Base-by-base conservation (phyloP, 2,329 filamentous ascomycete species). In the Chrysosporium queenslandicum region DNA sequence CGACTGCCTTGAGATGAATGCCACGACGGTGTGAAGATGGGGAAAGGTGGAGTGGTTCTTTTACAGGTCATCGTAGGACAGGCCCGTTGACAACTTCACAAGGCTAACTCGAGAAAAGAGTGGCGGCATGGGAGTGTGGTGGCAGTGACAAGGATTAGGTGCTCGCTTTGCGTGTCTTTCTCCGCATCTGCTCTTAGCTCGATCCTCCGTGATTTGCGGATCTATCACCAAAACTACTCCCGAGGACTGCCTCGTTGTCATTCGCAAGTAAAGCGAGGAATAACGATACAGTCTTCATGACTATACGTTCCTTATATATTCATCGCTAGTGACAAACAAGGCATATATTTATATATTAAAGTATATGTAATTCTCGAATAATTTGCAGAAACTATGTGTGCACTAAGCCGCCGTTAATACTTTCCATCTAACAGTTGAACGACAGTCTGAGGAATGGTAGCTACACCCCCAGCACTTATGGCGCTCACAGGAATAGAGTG, bases 401-500 rank as follows among this genome's bases (percentile, higher is more conserved):
- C n/a, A n/a, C n/a, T n/a, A n/a, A n/a, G n/a, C n/a, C n/a, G n/a
- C n/a, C n/a, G 9, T 12, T 4, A 23, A 40, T 21, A 59, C 34
- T 52, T 29, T 14, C 53, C 63, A 42, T 71, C 68, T 54, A 74
- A 55, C 47, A 73, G 62, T 37, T 68, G 66, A 55, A 72, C 67
- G 30, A 71, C 66, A 36, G 69, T 62, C 36, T 65, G 64, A 2
- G 70, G 69, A 48, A 74, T 71, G 16, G 65, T 63, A 53, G 88
- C 81, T 7, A 94, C 83, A 2, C 91, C 90, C 65, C 96, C 83
- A 4, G 86, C 87, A 53, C 84, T 80, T 56, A 96, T 94, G 45
- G 91, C 92, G 66, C 90, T 94, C 45, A 97, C 82, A 0, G 92
- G 92, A 55, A 97, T 82, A 18, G 80, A 86, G 20, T 78, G 74